These are phyloP conservation scores for Mycena albidolilacea DNA, from an alignment of 768 basidiomycete genomes.

Conservation along the genomic window DNA sequence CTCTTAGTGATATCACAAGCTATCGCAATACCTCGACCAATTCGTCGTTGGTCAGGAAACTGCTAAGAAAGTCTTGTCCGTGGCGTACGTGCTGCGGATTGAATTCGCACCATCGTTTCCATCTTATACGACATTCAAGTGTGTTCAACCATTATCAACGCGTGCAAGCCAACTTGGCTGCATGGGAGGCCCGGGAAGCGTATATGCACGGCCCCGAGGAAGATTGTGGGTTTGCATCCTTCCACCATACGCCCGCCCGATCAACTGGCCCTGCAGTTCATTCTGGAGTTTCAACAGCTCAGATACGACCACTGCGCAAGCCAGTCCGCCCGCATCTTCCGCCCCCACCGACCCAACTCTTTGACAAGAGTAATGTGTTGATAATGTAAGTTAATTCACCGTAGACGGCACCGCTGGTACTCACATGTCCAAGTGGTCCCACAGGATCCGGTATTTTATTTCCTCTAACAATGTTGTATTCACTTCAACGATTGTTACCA, in stretches of 20 bases:
- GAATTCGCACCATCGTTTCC: constrained; percentile 5
- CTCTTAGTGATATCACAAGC: constrained; percentile 56
- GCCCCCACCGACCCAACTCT: constrained; percentile 67
- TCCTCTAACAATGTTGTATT: background rate
- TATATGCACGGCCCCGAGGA: constrained; percentile 30
- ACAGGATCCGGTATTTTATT: constrained; percentile 80
- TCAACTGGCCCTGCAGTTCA: constrained; percentile 45
- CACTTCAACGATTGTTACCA: constrained; percentile 42
- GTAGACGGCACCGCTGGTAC: constrained; percentile 4
- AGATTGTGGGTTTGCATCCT: constrained; percentile 36
- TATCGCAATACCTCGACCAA: constrained; percentile 88
- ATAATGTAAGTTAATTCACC: constrained; percentile 73
- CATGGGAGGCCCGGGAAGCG: constrained; percentile 56
- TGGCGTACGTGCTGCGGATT: constrained; percentile 78
- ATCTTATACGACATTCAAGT: constrained; percentile 54
- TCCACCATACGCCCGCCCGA: background rate
- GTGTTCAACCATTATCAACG: constrained; percentile 97
- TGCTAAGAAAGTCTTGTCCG: constrained; percentile 94
- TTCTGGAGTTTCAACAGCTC: constrained; percentile 67
- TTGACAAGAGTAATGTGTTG: constrained; percentile 97
- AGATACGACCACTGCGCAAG: constrained; percentile 72
- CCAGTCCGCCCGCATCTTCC: constrained; percentile 55
- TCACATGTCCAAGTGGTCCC: constrained; percentile 69
- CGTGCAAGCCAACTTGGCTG: constrained; percentile 77
- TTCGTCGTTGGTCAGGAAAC: constrained; percentile 93